These are phyloP conservation scores for Taphrina pruni DNA, from an alignment of 1,139 yeast genomes.

Conservation along the genomic window DNA sequence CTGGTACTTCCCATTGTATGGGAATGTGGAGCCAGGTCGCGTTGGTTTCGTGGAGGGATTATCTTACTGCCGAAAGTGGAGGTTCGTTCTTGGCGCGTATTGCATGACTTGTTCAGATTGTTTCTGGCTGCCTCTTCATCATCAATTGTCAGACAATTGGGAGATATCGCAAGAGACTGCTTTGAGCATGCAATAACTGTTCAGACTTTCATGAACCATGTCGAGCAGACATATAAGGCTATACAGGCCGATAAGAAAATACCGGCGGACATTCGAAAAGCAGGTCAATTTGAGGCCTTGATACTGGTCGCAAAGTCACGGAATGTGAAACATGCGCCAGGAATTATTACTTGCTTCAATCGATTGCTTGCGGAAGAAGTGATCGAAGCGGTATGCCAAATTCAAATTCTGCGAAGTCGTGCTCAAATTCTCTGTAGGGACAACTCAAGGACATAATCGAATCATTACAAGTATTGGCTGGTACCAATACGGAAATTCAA, in stretches of 20 bases:
- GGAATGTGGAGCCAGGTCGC: too few species aligned
- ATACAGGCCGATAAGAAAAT: conserved; percentile 25
- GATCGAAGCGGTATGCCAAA: background rate
- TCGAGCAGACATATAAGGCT: conserved; percentile 20
- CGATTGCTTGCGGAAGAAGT: conserved; percentile 7
- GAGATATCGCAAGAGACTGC: too few species aligned
- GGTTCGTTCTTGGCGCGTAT: too few species aligned
- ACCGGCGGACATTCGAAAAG: conserved; percentile 18
- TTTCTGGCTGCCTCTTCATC: background rate
- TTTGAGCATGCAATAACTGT: conserved; percentile 1
- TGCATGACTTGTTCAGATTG: too few species aligned
- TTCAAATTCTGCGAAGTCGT: background rate
- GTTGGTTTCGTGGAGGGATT: too few species aligned
- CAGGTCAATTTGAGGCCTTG: conserved; percentile 18
- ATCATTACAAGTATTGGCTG: conserved; percentile 9
- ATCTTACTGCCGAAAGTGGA: too few species aligned
- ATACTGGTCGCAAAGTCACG: conserved; percentile 26
- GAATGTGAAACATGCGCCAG: conserved; percentile 15
- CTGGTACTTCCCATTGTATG: too few species aligned
- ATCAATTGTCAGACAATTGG: background rate
- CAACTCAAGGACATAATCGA: conserved; percentile 29
- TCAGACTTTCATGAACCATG: conserved; percentile 26
- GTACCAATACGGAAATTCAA: conserved; percentile 15
- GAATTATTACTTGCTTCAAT: conserved; percentile 10
- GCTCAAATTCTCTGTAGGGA: background rate